Conservation (phyloP, 1,284 basidiomycete genomes). For the Malassezia sp. region DNA sequence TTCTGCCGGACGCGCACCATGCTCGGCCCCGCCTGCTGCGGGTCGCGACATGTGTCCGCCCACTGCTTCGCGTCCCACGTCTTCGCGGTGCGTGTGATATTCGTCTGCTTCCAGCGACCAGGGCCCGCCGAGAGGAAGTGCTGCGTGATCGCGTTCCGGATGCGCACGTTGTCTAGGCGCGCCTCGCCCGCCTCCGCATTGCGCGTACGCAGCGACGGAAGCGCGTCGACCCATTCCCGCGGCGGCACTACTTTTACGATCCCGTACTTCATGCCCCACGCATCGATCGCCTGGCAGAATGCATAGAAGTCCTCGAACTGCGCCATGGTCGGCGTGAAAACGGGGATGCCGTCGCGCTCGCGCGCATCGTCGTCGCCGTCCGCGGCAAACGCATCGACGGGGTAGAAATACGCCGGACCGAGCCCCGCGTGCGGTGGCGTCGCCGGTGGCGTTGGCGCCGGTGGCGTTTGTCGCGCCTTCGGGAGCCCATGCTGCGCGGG, state of each 20-base stretch:
- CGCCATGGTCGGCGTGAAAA: conserved; percentile 44
- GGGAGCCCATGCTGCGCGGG: too few species aligned
- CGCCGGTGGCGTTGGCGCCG: too few species aligned
- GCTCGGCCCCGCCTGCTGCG: conserved; percentile 34
- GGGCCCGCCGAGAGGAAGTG: conserved; percentile 36
- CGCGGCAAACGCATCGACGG: conserved; percentile 10
- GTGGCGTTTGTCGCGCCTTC: too few species aligned
- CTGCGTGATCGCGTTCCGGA: conserved; percentile 41
- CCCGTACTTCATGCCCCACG: conserved; percentile 42
- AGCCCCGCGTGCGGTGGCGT: not conserved
- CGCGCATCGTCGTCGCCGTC: not conserved
- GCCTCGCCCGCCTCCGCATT: conserved; percentile 11
- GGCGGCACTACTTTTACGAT: conserved; percentile 45
- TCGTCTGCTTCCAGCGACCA: conserved; percentile 43
- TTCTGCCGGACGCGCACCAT: conserved; percentile 38
- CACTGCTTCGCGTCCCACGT: conserved; percentile 43
- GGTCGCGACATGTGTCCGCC: conserved; percentile 30
- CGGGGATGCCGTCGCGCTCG: conserved; percentile 29
- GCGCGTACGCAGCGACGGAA: conserved; percentile 22
- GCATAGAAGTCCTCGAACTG: conserved; percentile 43
- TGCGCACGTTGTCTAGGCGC: conserved; percentile 30
- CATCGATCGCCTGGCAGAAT: conserved; percentile 38
- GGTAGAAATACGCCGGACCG: conserved; percentile 37
- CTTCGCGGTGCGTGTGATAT: conserved; percentile 36
- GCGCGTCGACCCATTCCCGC: conserved; percentile 32